phyloP scores from a whole-genome alignment of 768 basidiomycete species.

The Suillus luteus region DNA sequence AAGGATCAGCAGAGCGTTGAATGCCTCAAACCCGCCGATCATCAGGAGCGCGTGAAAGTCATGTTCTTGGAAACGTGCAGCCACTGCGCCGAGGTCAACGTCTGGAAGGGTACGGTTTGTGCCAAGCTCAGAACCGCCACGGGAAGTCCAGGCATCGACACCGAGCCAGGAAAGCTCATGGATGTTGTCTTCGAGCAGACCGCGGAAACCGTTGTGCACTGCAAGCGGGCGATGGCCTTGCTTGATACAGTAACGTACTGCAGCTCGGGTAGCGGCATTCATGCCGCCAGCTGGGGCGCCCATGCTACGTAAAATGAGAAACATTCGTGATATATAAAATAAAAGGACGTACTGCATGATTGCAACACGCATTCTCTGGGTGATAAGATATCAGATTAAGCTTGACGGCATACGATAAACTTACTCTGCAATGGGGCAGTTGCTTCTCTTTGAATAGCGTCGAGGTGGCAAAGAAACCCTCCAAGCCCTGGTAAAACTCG shows the following conservation, averaged over 20 bases:
- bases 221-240: constrained; percentile 93
- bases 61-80: constrained; percentile 89
- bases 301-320: constrained; percentile 51
- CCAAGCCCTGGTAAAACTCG: constrained; percentile 85
- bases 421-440: constrained; percentile 53
- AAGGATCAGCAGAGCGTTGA: constrained; percentile 74
- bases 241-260: constrained; percentile 88
- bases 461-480: constrained; percentile 82
- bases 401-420: constrained; percentile 10
- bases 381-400: constrained; percentile 17
- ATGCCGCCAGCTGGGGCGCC: constrained; percentile 98
- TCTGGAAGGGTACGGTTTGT: constrained; percentile 92
- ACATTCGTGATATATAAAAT: neutral
- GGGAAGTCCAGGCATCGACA: constrained; percentile 94
- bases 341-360: constrained; percentile 75
- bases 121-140: constrained; percentile 96
- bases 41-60: constrained; percentile 77
- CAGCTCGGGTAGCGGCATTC: constrained; percentile 96
- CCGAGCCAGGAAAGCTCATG: constrained; percentile 91
- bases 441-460: constrained; percentile 53
- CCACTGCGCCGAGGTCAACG: constrained; percentile 83
- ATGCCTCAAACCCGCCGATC: constrained; percentile 97
- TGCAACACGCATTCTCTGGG: constrained; percentile 73
- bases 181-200: constrained; percentile 87
- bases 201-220: constrained; percentile 95